Conservation (phyloP, 202 grass and related monocot species). For the Brachypodium distachyon region DNA sequence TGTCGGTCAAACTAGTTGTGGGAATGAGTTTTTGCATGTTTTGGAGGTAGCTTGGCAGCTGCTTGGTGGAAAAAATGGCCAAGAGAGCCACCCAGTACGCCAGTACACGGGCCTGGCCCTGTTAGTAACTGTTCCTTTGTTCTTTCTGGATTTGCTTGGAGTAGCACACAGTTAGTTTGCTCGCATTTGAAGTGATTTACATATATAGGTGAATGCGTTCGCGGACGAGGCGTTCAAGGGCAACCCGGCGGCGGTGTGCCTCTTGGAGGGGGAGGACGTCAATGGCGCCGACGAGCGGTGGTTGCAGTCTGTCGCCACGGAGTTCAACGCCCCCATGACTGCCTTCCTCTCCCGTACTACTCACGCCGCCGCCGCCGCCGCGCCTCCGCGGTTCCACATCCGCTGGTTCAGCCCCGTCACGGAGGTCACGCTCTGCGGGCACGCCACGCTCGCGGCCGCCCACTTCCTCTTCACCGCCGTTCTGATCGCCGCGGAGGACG, state of each 20-base stretch:
- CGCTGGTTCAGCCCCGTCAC: slow-evolving; percentile 69
- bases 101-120: no score
- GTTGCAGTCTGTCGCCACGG: slow-evolving; percentile 61
- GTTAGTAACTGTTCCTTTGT: background rate
- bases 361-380: background rate
- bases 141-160: background rate
- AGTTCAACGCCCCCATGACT: slow-evolving; percentile 63
- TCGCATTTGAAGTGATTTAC: background rate
- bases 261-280: slow-evolving; percentile 32
- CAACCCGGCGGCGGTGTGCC: slow-evolving; percentile 67
- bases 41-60: background rate
- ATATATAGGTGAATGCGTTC: slow-evolving; percentile 66
- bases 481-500: slow-evolving; percentile 22
- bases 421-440: slow-evolving; percentile 65
- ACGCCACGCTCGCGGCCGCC: slow-evolving; percentile 63
- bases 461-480: slow-evolving; percentile 57
- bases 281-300: slow-evolving; percentile 30
- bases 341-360: slow-evolving; percentile 28
- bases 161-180: background rate
- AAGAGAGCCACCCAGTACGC: background rate
- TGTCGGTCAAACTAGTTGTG: no score
- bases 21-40: no score
- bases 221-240: slow-evolving; percentile 57
- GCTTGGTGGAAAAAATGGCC: background rate
- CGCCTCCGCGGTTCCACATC: slow-evolving; percentile 35